Evolutionary conservation across 306 rosid species (phyloP), one percentile per base, ranked within the genome.

Genomic region (Sophora flavescens): DNA sequence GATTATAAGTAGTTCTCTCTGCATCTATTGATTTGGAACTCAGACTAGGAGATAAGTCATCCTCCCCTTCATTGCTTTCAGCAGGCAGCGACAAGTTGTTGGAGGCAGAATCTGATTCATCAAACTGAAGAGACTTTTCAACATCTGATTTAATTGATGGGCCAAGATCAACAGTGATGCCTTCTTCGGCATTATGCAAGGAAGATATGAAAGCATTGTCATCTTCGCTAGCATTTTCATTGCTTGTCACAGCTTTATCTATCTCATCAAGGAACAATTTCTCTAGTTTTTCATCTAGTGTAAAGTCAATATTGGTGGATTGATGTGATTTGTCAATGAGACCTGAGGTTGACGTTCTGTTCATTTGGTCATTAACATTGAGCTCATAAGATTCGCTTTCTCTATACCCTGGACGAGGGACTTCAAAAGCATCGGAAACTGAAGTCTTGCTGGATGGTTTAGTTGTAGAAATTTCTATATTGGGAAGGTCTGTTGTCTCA

Each of bases 141-240:
- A 35, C 42, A 75, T 78, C 63, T 70, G 82, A 70, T 62, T 75
- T 76, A 51, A 10, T 62, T 48, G 82, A 83, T 79, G 77, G 72
- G 15, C 50, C 82, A 74, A 45, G 60, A 52, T 82, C 87, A 48
- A 77, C 78, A 59, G 70, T 44, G 16, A 68, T 74, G 26, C 79
- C 86, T 63, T 85, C 91, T 74, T 77, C 61, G 16, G 22, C 71
- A 70, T 83, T 56, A 54, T 86, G 94, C 48, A 91, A 78, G 70
- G 90, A 85, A 67, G 89, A 84, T 71, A 87, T 82, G 82, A 91
- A 91, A 50, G 86, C 54, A 3, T 30, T 54, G 58, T 41, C 88
- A 80, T 92, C 89, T 84, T 88, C 97, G 16, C 44, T 82, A 50
- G 51, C 36, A 74, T 77, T 76, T 74, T 76, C 91, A 60, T 54